These are phyloP conservation scores for Pyrenula massariospora DNA, from an alignment of 495 filamentous ascomycete species.

Conservation along the genomic window DNA sequence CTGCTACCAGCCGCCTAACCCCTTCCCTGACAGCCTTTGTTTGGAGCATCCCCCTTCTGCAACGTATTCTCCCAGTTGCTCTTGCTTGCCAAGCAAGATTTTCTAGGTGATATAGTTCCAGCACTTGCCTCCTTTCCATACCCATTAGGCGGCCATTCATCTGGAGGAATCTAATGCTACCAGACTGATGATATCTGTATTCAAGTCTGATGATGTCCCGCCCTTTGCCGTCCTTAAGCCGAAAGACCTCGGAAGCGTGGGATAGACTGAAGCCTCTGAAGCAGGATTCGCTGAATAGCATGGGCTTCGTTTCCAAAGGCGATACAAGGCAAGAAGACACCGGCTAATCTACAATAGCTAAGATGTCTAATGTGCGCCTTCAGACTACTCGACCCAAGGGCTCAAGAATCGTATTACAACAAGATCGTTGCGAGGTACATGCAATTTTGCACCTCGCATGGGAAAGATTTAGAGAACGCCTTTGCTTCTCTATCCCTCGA, in stretches of 20 bases:
- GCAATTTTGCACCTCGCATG: conserved; percentile 65
- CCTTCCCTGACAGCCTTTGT: too few species aligned
- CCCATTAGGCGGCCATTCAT: too few species aligned
- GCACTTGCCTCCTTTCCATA: too few species aligned
- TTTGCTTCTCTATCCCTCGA: conserved; percentile 52
- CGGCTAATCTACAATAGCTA: background rate
- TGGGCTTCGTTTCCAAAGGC: conserved; percentile 81
- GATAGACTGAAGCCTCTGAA: conserved; percentile 61
- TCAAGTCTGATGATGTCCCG: too few species aligned
- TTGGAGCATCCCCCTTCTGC: too few species aligned
- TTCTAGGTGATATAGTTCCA: too few species aligned
- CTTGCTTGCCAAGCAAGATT: too few species aligned
- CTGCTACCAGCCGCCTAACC: too few species aligned
- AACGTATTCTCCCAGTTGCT: too few species aligned
- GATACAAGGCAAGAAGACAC: conserved; percentile 47
- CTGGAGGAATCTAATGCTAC: too few species aligned
- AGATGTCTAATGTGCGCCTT: conserved; percentile 1
- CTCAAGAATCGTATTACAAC: conserved; percentile 73
- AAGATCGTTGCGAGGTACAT: conserved; percentile 80
- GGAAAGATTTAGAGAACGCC: conserved; percentile 58
- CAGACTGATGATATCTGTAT: too few species aligned
- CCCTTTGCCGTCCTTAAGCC: conserved; percentile 12
- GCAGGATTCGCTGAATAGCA: conserved; percentile 59
- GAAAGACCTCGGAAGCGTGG: conserved; percentile 43
- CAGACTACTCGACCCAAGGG: conserved; percentile 64